These are phyloP conservation scores for Spencermartinsiella europaea DNA, from an alignment of 805 yeast species.

Conservation along the genomic window DNA sequence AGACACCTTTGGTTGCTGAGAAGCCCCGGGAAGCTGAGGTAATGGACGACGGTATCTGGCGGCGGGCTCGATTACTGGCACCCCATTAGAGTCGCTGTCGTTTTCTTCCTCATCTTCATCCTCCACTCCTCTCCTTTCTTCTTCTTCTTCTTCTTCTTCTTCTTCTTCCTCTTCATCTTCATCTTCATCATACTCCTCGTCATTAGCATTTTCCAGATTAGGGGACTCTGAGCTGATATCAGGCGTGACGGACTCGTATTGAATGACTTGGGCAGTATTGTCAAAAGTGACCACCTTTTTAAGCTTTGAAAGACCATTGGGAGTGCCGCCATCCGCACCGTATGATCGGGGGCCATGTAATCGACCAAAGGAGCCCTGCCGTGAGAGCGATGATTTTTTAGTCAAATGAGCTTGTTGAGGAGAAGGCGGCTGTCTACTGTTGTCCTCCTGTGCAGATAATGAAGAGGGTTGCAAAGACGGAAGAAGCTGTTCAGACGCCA, in stretches of 20 bases:
- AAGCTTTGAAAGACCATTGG: conserved; percentile 13
- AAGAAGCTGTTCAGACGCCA: neutral
- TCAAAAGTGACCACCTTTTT: conserved; percentile 25
- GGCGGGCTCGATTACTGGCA: conserved; percentile 22
- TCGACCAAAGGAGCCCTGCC: conserved; percentile 14
- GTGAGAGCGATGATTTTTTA: conserved; percentile 17
- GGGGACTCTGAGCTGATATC: conserved; percentile 15
- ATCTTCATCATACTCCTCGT: conserved; percentile 14
- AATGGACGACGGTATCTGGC: conserved; percentile 19
- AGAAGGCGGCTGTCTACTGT: neutral
- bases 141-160: conserved; percentile 5
- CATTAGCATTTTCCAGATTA: conserved; percentile 7
- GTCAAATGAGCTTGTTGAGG: conserved; percentile 1
- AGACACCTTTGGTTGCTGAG: neutral
- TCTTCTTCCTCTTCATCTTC: conserved; percentile 14
- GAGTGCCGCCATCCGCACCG: neutral
- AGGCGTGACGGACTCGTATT: conserved; percentile 23
- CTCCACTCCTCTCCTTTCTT: conserved; percentile 15
- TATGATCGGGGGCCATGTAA: conserved; percentile 18
- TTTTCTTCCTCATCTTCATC: conserved; percentile 9
- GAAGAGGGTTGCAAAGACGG: neutral
- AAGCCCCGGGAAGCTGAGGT: conserved; percentile 21
- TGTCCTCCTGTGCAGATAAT: neutral
- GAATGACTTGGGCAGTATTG: conserved; percentile 21
- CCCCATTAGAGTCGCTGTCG: conserved; percentile 2